Conservation (phyloP, 495 filamentous ascomycete species). For the Neurospora sp. region DNA sequence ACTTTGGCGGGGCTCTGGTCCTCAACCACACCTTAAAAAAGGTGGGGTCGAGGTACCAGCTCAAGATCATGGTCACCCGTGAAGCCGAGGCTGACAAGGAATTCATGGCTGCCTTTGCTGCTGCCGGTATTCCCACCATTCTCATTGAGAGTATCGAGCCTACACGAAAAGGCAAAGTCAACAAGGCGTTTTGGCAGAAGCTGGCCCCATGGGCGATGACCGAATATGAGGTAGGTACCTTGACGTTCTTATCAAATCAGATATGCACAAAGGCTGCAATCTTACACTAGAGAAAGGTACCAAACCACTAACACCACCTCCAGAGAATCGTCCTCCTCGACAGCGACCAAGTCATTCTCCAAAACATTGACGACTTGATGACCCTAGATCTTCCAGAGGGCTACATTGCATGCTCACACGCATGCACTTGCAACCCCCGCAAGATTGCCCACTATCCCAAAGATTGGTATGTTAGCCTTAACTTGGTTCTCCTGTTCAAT, state of each 20-base stretch:
- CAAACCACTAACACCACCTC: background rate
- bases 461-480: conserved; percentile 15
- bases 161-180: conserved; percentile 27
- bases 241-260: too few relatives aligned
- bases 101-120: conserved; percentile 29
- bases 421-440: conserved; percentile 30
- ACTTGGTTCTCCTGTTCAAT: background rate
- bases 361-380: conserved; percentile 35
- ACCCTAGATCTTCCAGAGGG: conserved; percentile 23
- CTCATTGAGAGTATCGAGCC: conserved; percentile 31
- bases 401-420: conserved; percentile 26
- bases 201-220: conserved; percentile 32
- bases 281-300: background rate
- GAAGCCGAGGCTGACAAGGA: conserved; percentile 29
- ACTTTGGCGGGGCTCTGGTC: conserved; percentile 29
- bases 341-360: conserved; percentile 29
- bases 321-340: conserved; percentile 32
- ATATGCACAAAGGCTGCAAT: background rate
- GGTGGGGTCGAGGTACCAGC: conserved; percentile 25
- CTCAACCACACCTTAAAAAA: conserved; percentile 29
- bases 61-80: conserved; percentile 32
- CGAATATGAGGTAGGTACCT: conserved; percentile 24
- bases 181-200: conserved; percentile 34
- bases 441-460: conserved; percentile 30
- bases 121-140: conserved; percentile 30